Conservation (phyloP, 345 rosid genomes). For the Orychophragmus violaceus region DNA sequence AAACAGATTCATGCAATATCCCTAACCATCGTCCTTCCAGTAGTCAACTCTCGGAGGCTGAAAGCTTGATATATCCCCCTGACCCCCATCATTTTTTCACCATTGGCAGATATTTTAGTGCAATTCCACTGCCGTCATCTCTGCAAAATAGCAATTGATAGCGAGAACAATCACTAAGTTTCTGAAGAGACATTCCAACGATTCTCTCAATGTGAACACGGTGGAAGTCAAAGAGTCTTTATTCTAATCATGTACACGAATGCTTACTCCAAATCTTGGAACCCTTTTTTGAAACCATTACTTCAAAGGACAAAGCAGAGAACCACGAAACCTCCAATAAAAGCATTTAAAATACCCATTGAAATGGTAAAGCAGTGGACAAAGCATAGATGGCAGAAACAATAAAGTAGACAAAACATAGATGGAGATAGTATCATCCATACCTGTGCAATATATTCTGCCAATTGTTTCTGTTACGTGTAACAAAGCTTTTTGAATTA, state of each 20-base stretch:
- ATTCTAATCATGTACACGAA: constrained; percentile 1
- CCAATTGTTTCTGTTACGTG: too few relatives aligned
- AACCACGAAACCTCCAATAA: not conserved
- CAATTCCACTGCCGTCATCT: constrained; percentile 92
- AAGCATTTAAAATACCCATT: not conserved
- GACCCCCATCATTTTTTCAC: constrained; percentile 89
- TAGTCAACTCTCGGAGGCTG: constrained; percentile 47
- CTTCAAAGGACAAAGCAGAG: constrained; percentile 8
- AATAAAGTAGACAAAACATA: too few relatives aligned
- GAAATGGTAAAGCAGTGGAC: not conserved
- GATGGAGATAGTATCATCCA: too few relatives aligned
- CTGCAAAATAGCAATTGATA: constrained; percentile 42
- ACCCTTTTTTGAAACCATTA: not conserved
- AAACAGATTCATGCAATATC: not conserved
- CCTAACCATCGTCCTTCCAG: constrained; percentile 42
- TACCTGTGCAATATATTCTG: constrained; percentile 67
- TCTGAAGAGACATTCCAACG: not conserved
- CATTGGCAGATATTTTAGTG: constrained; percentile 57
- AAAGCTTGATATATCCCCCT: constrained; percentile 50
- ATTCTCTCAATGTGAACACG: not conserved
- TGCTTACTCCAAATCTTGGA: not conserved
- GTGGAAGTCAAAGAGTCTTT: not conserved
- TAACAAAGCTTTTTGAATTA: too few relatives aligned
- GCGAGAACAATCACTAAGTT: not conserved
- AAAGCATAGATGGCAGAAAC: too few relatives aligned